Evolutionary conservation across 1,284 basidiomycete species (phyloP).

Genomic region (Sanghuangporus weigelae): DNA sequence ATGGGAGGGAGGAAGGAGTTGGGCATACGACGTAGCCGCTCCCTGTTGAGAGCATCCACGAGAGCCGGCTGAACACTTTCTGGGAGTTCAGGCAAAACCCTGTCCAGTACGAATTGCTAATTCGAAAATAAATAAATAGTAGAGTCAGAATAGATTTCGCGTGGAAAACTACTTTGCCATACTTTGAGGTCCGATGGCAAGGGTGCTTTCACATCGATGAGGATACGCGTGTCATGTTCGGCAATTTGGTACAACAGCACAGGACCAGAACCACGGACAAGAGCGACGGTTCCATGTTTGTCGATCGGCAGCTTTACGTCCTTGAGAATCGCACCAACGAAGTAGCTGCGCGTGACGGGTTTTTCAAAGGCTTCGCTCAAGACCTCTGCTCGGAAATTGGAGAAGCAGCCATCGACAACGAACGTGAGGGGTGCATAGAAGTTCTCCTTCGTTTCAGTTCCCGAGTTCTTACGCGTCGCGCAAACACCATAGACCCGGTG

Average conservation of each 20-base stretch:
- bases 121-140: background rate
- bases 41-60: slow-evolving; percentile 55
- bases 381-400: slow-evolving; percentile 66
- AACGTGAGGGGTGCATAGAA: slow-evolving; percentile 79
- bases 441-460: slow-evolving; percentile 37
- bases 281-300: slow-evolving; percentile 83
- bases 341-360: slow-evolving; percentile 67
- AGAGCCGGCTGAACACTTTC: slow-evolving; percentile 59
- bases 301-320: slow-evolving; percentile 75
- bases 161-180: slow-evolving; percentile 22
- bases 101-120: slow-evolving; percentile 65
- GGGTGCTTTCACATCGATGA: slow-evolving; percentile 88
- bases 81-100: slow-evolving; percentile 80
- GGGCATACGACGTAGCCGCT: slow-evolving; percentile 88
- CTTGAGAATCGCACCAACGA: slow-evolving; percentile 77
- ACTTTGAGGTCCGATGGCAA: slow-evolving; percentile 82
- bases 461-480: slow-evolving; percentile 38
- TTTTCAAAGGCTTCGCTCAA: slow-evolving; percentile 44
- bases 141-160: background rate
- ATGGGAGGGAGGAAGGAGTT: slow-evolving; percentile 90
- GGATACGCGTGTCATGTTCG: slow-evolving; percentile 78
- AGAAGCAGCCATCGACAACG: slow-evolving; percentile 94
- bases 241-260: slow-evolving; percentile 89
- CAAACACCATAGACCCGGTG: slow-evolving; percentile 58
- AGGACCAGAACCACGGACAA: slow-evolving; percentile 70